Evolutionary conservation across 208 protist genomes (phyloP).

Genomic region (Ichthyophonus hoferi): DNA sequence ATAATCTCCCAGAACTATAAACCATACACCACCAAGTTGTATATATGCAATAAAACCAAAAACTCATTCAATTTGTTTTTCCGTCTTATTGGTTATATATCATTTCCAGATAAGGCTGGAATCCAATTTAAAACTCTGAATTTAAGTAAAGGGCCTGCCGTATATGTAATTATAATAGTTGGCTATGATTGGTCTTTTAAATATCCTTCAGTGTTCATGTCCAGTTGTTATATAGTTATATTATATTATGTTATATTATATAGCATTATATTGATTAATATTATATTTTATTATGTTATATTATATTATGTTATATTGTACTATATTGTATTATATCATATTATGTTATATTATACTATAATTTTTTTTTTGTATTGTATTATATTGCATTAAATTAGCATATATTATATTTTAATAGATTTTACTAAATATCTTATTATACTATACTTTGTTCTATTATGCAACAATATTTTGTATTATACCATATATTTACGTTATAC

Average conservation of each 20-base stretch:
- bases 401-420: too few relatives aligned
- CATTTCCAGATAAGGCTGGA: constrained; percentile 66
- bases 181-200: too few relatives aligned
- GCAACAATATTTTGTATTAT: too few relatives aligned
- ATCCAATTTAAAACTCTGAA: constrained; percentile 77
- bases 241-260: not conserved
- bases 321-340: not conserved
- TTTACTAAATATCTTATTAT: too few relatives aligned
- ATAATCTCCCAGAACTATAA: too few relatives aligned
- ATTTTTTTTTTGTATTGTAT: not conserved
- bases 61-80: not conserved
- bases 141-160: constrained; percentile 66
- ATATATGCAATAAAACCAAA: not conserved
- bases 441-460: too few relatives aligned
- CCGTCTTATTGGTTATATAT: not conserved
- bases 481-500: too few relatives aligned
- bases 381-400: not conserved
- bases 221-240: too few relatives aligned
- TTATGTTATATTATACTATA: not conserved
- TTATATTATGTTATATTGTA: not conserved
- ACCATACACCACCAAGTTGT: too few relatives aligned
- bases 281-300: not conserved
- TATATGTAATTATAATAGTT: constrained; percentile 35
- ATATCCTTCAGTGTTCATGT: too few relatives aligned
- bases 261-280: not conserved